Evolutionary conservation across 257 asterid species (phyloP), one percentile per base, ranked within the genome.

Genomic region (Nyctanthes arbortristis): DNA sequence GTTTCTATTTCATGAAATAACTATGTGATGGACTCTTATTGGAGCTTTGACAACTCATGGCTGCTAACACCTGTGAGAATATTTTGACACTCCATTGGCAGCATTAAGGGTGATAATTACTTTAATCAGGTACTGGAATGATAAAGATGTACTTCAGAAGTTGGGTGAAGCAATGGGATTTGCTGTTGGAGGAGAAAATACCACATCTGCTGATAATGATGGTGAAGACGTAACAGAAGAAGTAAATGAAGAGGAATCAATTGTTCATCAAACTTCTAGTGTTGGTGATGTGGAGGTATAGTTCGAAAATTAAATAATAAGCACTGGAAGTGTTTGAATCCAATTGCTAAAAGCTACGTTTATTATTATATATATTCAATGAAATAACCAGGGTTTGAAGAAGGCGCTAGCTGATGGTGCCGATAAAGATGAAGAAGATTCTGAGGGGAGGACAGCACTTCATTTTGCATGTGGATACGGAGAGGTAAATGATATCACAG

Each of bases 391-490:
- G 99, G 96, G 91, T 47, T 72, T 94, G 92, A 91, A 87, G 84
- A 80, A 63, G 27, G 99, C 94, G 67, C 78, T 94, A 22, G 87
- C 95, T 63, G 87, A 75, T 56, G 99, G 98, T 66, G 93, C 94
- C 77, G 92, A 94, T 76, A 87, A 92, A 82, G 98, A 94, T 66
- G 99, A 92, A 77, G 98, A 92, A 82, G 99, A 94, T 78, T 87
- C 98, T 0, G 99, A 89, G 82, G 98, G 97, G 79, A 89, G 98
- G 82, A 94, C 99, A 4, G 98, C 98, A n/a, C 80, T 94, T 80
- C 99, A 92, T 85, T 92, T 94, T 83, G 91, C 99, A 20, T 94
- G 99, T 79, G 98, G 99, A 75, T 89, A 94, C 67, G 99, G 99
- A 66, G 98, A 92, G 98, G 99, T 94, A 85, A 62, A 3, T 22